Conservation (phyloP, 2,329 filamentous ascomycete species). For the Hortaea werneckii region DNA sequence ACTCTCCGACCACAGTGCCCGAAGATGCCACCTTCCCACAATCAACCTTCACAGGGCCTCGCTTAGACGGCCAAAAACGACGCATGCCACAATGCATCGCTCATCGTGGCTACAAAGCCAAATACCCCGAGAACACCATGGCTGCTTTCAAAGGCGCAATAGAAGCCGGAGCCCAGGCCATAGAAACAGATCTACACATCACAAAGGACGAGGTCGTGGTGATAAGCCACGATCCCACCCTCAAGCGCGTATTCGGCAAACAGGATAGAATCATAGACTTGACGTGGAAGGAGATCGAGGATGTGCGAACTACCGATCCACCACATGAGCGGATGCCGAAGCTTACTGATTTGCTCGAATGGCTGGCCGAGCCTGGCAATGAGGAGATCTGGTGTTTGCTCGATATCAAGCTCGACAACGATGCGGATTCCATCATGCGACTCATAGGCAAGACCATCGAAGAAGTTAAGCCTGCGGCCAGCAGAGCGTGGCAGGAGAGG, state of each 20-base stretch:
- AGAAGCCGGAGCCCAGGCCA: constrained; percentile 61
- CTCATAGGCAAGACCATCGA: constrained; percentile 55
- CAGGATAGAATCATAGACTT: constrained; percentile 62
- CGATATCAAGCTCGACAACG: constrained; percentile 78
- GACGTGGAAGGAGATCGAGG: constrained; percentile 63
- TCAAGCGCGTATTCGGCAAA: constrained; percentile 76
- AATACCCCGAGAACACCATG: constrained; percentile 79
- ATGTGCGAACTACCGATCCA: constrained; percentile 54
- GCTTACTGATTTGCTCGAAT: constrained; percentile 63
- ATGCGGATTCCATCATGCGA: constrained; percentile 59
- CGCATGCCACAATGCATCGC: constrained; percentile 61
- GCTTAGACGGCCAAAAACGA: constrained; percentile 15
- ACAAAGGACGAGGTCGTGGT: constrained; percentile 76
- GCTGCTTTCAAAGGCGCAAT: constrained; percentile 66
- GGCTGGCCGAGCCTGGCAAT: constrained; percentile 53
- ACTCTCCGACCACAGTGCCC: constrained; percentile 13
- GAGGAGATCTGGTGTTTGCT: constrained; percentile 71
- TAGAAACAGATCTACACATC: constrained; percentile 84
- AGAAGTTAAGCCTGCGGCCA: constrained; percentile 7
- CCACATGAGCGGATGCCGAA: constrained; percentile 65
- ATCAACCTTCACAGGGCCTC: constrained; percentile 13
- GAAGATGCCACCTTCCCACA: constrained; percentile 15
- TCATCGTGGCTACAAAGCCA: constrained; percentile 68
- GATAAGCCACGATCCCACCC: constrained; percentile 55
- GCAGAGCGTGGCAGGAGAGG: constrained; percentile 57